Percentiles rank a stretch among this genome's conserved stretches.
phyloP scores from a whole-genome alignment of 495 filamentous ascomycete genomes.

The Aspergillus affinis region DNA sequence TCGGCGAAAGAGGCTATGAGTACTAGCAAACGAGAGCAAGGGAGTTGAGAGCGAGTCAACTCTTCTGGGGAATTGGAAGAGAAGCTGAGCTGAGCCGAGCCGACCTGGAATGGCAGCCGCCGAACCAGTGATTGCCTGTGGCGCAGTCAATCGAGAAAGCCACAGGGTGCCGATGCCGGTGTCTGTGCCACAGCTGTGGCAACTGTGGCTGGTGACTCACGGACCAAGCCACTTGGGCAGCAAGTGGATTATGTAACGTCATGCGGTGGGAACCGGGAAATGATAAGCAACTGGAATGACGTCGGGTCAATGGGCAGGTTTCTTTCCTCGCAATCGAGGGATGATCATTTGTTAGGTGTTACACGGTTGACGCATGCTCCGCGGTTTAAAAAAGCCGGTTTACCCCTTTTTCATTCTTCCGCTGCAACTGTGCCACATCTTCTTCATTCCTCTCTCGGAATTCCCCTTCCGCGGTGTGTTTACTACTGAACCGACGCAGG shows the following conservation, averaged over 20 bases:
- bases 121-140: background rate
- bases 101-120: background rate
- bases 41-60: background rate
- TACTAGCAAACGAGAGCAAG: background rate
- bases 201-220: background rate
- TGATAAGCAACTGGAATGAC: background rate
- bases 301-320: background rate
- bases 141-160: no score
- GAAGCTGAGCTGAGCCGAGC: background rate
- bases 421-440: no score
- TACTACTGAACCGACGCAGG: background rate
- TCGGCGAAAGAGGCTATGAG: background rate
- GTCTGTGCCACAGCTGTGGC: background rate
- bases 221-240: background rate
- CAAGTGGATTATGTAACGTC: background rate
- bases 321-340: background rate
- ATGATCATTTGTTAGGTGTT: background rate
- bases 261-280: background rate
- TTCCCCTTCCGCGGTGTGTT: background rate
- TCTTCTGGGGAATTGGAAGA: background rate
- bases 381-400: background rate
- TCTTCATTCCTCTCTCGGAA: no score
- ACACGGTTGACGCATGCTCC: background rate
- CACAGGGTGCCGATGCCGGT: no score
- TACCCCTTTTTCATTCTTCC: background rate